Conservation (phyloP, 75 land plant species). For the Isoetes taiwanensis region DNA sequence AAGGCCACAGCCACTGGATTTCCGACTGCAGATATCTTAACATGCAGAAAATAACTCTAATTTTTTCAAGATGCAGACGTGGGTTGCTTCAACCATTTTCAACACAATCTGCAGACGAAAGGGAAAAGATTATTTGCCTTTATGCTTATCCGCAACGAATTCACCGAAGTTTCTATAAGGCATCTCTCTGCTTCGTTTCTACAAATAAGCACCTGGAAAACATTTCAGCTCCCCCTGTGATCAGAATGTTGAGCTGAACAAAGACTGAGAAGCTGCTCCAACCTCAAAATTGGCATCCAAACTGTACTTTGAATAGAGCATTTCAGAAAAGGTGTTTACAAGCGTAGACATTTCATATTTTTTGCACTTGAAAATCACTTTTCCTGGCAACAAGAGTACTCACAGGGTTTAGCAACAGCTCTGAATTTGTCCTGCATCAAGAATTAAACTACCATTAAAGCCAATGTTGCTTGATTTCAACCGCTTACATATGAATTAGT, state of each 20-base stretch:
- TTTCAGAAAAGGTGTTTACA: neutral
- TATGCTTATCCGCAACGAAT: conserved; percentile 91
- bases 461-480: neutral
- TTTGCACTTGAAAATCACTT: no score
- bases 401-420: conserved; percentile 85
- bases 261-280: neutral
- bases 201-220: conserved; percentile 76
- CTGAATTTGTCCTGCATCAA: conserved; percentile 76
- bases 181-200: conserved; percentile 96
- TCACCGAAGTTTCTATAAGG: conserved; percentile 91
- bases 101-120: no score
- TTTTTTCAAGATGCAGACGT: no score
- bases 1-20: no score
- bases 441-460: conserved; percentile 1
- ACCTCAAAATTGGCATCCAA: neutral
- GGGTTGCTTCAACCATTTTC: no score
- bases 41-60: no score
- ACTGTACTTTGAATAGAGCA: neutral
- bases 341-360: no score
- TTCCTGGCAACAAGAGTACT: conserved; percentile 18
- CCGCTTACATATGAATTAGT: neutral
- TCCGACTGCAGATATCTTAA: no score
- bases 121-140: conserved; percentile 56
- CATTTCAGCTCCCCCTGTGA: neutral
- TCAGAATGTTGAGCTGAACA: conserved; percentile 8